Percentiles rank a stretch among this genome's conserved stretches.
phyloP scores from a whole-genome alignment of 2,329 filamentous ascomycete genomes.

The Arthrinium phaeospermum region DNA sequence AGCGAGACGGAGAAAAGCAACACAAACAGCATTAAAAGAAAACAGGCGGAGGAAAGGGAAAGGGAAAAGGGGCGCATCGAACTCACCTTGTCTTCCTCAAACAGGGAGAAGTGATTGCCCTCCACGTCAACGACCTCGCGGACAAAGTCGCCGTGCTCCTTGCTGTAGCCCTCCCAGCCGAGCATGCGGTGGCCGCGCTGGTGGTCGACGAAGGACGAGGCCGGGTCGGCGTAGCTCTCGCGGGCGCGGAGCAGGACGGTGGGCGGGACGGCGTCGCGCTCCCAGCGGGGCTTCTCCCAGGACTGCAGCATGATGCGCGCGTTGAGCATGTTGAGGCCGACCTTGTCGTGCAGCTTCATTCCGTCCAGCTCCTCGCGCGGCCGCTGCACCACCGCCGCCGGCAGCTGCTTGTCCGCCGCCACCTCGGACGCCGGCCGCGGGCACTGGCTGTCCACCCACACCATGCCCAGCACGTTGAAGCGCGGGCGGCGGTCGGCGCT shows the following conservation, averaged over 20 bases:
- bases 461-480: conserved; percentile 53
- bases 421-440: conserved; percentile 34
- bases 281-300: conserved; percentile 36
- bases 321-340: conserved; percentile 40
- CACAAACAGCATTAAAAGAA: neutral
- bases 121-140: conserved; percentile 52
- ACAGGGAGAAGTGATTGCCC: conserved; percentile 55
- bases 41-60: neutral
- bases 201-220: conserved; percentile 48
- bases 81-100: conserved; percentile 37
- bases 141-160: conserved; percentile 47
- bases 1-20: neutral
- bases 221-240: conserved; percentile 43
- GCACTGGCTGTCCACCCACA: conserved; percentile 59
- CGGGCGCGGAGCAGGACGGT: conserved; percentile 53
- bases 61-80: neutral
- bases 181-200: conserved; percentile 47
- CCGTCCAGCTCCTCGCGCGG: conserved; percentile 34
- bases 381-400: conserved; percentile 36
- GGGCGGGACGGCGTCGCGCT: conserved; percentile 39
- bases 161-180: conserved; percentile 54
- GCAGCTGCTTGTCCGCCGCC: conserved; percentile 24
- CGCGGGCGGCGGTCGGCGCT: conserved; percentile 20
- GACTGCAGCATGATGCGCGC: conserved; percentile 37
- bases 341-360: conserved; percentile 39